These are phyloP conservation scores for Sarcomyxa edulis DNA, from an alignment of 768 basidiomycete species.

Conservation along the genomic window DNA sequence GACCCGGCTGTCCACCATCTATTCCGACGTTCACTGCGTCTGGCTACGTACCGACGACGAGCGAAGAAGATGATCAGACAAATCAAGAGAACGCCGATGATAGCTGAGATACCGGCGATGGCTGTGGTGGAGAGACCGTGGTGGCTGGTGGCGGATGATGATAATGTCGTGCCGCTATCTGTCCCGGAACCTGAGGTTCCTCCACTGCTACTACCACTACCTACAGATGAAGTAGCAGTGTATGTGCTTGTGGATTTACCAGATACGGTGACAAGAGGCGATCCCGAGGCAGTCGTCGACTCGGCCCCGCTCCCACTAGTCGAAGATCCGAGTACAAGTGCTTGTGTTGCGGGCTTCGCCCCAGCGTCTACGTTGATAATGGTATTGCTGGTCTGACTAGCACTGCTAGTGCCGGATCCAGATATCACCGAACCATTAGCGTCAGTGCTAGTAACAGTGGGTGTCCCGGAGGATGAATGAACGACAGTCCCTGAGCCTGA, in stretches of 20 bases:
- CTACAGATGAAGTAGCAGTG: too few relatives aligned
- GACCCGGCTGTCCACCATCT: slow-evolving; percentile 40
- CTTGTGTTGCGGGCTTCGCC: background rate
- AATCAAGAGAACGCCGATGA: slow-evolving; percentile 23
- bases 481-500: too few relatives aligned
- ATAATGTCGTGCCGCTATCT: slow-evolving; percentile 5
- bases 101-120: slow-evolving; percentile 39
- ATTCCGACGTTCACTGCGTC: slow-evolving; percentile 35
- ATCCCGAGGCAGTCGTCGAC: too few relatives aligned
- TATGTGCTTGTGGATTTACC: too few relatives aligned
- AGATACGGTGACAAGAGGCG: too few relatives aligned
- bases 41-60: slow-evolving; percentile 39
- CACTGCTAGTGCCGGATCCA: background rate
- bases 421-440: slow-evolving; percentile 2
- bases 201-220: background rate
- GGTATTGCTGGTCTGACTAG: slow-evolving; percentile 6
- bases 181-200: background rate
- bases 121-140: slow-evolving; percentile 29
- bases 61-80: slow-evolving; percentile 33
- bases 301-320: background rate
- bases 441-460: too few relatives aligned
- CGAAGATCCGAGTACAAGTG: background rate
- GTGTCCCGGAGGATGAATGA: too few relatives aligned
- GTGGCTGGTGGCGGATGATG: slow-evolving; percentile 7
- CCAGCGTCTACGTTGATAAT: slow-evolving; percentile 1